These are phyloP conservation scores for Solanum peruvianum DNA, from an alignment of 257 asterid species.

Conservation along the genomic window DNA sequence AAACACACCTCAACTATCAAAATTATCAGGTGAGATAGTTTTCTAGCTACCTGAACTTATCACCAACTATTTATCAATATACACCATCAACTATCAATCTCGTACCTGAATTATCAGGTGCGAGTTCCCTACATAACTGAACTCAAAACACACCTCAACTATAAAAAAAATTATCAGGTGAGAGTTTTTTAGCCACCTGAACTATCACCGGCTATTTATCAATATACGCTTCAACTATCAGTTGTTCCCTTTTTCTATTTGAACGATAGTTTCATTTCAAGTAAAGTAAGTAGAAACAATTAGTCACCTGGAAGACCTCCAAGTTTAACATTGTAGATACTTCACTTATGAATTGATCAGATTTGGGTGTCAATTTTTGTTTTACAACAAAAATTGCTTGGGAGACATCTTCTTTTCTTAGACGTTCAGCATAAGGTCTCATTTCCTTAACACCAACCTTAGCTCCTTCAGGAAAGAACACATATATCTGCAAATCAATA, in stretches of 20 bases:
- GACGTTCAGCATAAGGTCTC: constrained; percentile 56
- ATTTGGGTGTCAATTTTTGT: constrained; percentile 65
- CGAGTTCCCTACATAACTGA: too few relatives aligned
- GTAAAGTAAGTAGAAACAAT: neutral
- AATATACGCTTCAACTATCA: neutral
- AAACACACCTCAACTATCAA: neutral
- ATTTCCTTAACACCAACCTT: constrained; percentile 75
- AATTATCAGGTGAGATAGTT: too few relatives aligned
- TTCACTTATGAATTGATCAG: constrained; percentile 39
- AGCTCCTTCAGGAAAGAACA: constrained; percentile 69
- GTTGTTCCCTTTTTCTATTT: too few relatives aligned
- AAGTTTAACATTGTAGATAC: constrained; percentile 57
- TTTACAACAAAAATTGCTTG: constrained; percentile 72
- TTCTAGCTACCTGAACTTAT: neutral
- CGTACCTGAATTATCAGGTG: too few relatives aligned
- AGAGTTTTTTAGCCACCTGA: neutral
- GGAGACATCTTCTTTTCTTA: constrained; percentile 56
- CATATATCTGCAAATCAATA: constrained; percentile 42
- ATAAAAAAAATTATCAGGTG: neutral
- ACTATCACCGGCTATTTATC: neutral
- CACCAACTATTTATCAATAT: neutral
- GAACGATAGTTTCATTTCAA: neutral
- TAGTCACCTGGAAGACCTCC: constrained; percentile 66
- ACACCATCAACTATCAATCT: neutral
- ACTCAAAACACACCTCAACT: neutral